Evolutionary conservation across 371 early-diverging fungal genomes (phyloP), one percentile per base, ranked within the genome.

Genomic region (Cokeromyces recurvatus): DNA sequence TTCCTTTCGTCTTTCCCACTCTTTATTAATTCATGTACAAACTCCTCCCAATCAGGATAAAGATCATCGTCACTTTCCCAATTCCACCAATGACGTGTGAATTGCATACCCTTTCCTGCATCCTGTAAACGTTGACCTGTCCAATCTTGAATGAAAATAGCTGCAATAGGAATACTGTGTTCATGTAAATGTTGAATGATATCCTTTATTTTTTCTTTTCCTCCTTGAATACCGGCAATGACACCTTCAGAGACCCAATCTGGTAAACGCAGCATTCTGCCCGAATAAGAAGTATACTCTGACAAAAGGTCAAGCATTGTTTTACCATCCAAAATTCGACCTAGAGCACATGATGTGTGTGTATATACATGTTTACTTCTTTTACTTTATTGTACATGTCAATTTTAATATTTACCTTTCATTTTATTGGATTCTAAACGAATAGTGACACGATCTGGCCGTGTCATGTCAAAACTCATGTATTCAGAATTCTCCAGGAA

Each of bases 401-500:
- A n/a, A n/a, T n/a, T n/a, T n/a, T n/a, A n/a, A 14, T 16, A 36
- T n/a, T 24, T 53, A 48, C 59, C 59, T 53, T 43, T 48, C 42
- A 73, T 44, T 24, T 50, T 37, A 11, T 57, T 45, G 0, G 60
- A 43, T 19, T 67, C 62, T 15, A 72, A 41, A 20, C 74, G 71
- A 25, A 79, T 50, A 9, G 52, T 48, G 2, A 70, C 70, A 8
- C 68, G 53, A 35, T 76, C 73, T 4, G 50, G 59, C 21, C 54
- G 32, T 3, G 55, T 55, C n/a, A 79, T 44, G 37, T 79, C 77
- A 56, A 79, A 79, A 19, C 68, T 65, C 38, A 56, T 55, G 45
- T 72, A 79, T 40, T 78, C 71, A 35, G 62, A 54, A n/a, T 73
- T 71, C 34, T 74, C 71, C 37, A 79, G 57, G 37, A 71, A 74